Base-by-base conservation (phyloP, 352 stramenopile species). In the Pseudoperonospora humuli region DNA sequence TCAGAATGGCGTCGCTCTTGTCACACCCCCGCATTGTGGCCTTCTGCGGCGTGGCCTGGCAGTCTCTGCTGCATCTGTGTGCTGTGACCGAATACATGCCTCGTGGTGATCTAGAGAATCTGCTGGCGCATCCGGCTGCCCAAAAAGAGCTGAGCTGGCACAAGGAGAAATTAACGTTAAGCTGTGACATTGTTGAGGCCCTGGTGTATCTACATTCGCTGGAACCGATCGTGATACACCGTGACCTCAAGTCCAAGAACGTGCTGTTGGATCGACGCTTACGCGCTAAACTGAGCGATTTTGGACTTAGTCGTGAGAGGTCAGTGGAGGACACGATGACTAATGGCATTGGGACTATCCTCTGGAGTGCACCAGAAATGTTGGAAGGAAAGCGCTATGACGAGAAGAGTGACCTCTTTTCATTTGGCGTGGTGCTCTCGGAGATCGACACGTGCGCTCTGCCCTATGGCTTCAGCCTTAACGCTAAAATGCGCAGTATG, bases 51-150 rank as follows among this genome's bases (percentile, higher is more conserved):
- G 71, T 89, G 13, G 78, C 74, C 8, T 92, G 79, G 79, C 71
- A 89, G 50, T 86, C 70, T 28, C 55, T 89, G 19, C 32, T 74
- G 26, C 79, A 92, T 31, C 33, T 92, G 15, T 87, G 72, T 42
- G 76, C 73, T 8, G 72, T 92, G 25, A 86, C 75, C 15, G 79
- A 92, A 53, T 92, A 81, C 48, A 79, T 92, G 56, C 65, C 80
- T 29, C 63, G 74, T n/a, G 74, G 78, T 7, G 78, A 91, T 44
- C 41, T 91, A 2, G 72, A 84, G 33, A 64, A 37, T 29, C 45
- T 81, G 23, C 44, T 87, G 24, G 53, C 47, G 3, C 62, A 70
- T 21, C 54, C 72, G 2, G 39, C 55, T 3, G 71, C 72, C 7
- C 49, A 64, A 18, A 67, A 63, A 32, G 46, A 52, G 17, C 43